Evolutionary conservation across 805 yeast genomes (phyloP).

Genomic region (Saturnispora quitensis): DNA sequence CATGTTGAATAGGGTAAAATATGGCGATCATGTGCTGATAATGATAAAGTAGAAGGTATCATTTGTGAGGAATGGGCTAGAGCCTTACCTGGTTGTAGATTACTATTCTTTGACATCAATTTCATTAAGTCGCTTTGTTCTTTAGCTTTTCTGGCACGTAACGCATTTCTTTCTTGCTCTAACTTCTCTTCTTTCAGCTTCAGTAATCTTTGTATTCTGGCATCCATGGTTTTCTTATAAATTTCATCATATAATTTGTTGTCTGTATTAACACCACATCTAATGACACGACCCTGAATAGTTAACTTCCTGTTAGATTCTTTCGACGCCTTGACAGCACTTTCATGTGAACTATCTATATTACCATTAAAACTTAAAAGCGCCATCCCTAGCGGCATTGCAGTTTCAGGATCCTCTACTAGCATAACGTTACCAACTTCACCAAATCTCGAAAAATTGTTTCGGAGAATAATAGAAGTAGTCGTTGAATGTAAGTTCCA

Average conservation of each 20-base stretch:
- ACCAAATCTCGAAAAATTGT: constrained; percentile 57
- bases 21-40: constrained; percentile 27
- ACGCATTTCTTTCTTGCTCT: constrained; percentile 12
- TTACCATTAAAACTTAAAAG: constrained; percentile 54
- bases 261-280: constrained; percentile 42
- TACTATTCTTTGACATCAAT: background rate
- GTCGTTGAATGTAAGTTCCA: constrained; percentile 54
- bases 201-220: constrained; percentile 30
- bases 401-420: constrained; percentile 63
- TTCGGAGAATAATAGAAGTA: constrained; percentile 36
- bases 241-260: constrained; percentile 30
- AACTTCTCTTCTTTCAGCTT: constrained; percentile 25
- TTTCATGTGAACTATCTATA: constrained; percentile 35
- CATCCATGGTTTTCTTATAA: constrained; percentile 23
- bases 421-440: constrained; percentile 48
- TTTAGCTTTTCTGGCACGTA: constrained; percentile 10
- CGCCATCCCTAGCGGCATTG: constrained; percentile 70
- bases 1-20: constrained; percentile 20
- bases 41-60: constrained; percentile 5
- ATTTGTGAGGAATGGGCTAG: background rate
- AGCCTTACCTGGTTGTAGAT: background rate
- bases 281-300: constrained; percentile 44
- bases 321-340: constrained; percentile 38
- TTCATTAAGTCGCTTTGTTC: background rate
- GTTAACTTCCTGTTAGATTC: constrained; percentile 33